Evolutionary conservation across 2,329 filamentous ascomycete species (phyloP).

Genomic region (Fusarium metavorans): DNA sequence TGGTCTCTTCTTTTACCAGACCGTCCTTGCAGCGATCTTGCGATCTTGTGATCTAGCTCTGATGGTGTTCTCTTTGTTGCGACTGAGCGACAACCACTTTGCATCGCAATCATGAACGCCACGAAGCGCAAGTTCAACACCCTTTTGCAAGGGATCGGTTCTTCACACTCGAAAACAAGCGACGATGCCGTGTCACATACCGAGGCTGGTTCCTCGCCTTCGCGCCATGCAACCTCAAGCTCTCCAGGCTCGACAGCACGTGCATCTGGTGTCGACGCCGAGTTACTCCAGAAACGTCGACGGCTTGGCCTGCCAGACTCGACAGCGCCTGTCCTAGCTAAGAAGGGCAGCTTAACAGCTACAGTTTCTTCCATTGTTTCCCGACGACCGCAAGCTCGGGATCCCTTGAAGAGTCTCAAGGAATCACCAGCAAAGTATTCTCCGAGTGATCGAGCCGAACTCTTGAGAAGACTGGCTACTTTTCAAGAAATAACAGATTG

Average conservation of each 20-base stretch:
- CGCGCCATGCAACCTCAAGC: constrained; percentile 21
- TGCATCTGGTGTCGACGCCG: constrained; percentile 48
- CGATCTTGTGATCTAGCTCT: neutral
- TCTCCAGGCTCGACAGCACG: constrained; percentile 21
- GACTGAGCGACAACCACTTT: neutral
- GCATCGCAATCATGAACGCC: constrained; percentile 68
- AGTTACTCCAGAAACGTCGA: constrained; percentile 65
- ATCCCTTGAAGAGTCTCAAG: constrained; percentile 34
- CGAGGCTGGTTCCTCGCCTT: constrained; percentile 20
- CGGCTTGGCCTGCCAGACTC: constrained; percentile 60
- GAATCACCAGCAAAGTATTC: constrained; percentile 76
- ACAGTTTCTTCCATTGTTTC: constrained; percentile 43
- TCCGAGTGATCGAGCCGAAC: constrained; percentile 85
- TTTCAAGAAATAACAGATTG: constrained; percentile 93
- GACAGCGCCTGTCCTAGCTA: constrained; percentile 49
- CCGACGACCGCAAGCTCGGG: constrained; percentile 37
- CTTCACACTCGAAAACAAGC: constrained; percentile 42
- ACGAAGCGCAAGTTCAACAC: constrained; percentile 89
- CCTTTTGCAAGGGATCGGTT: constrained; percentile 75
- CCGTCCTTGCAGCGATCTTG: neutral
- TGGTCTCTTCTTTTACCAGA: neutral
- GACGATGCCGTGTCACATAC: constrained; percentile 4
- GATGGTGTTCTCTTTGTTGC: neutral
- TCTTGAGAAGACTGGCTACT: constrained; percentile 83
- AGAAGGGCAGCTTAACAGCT: constrained; percentile 34